Base-by-base conservation (phyloP, 768 basidiomycete species). In the Calocybe gangraenosa region DNA sequence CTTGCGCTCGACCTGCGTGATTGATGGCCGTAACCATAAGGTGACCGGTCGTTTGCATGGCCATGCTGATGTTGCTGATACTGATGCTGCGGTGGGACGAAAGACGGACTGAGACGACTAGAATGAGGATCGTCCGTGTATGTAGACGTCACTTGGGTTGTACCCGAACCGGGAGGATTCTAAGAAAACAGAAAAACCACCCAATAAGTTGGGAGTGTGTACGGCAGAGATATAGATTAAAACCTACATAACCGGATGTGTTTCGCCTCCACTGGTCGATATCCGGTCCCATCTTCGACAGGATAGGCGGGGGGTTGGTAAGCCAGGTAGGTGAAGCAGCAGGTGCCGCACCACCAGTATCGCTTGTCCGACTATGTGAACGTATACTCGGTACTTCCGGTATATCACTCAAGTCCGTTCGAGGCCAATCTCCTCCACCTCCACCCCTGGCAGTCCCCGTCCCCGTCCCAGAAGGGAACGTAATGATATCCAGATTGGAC, bases 351-450 rank as follows among this genome's bases (percentile, higher is more conserved):
- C 11, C 25, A 28, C 11, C 11, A 11, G 11, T 28, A 5, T 28
- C 44, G 33, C 52, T 54, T n/a, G 49, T 35, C 1, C 51, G 41
- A 34, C 51, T 55, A 23, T n/a, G n/a, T n/a, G 46, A 49, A 3
- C 47, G 44, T 15, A 49, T 36, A n/a, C 44, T 50, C 2, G 52
- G 46, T 17, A 42, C 52, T 20, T 58, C 57, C 0, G 55, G 52
- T 13, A 58, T 58, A 22, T 49, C 55, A 33, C 55, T 56, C 18
- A 58, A 37, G 9, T 46, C 39, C 40, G 43, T 40, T 35, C 28
- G 40, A 10, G 28, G 35, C 41, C 41, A 39, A 10, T 20, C 45
- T 15, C 37, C 35, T 2, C 22, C 32, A 37, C n/a, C 35, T 18
- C 21, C 21, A 35, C 5, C 14, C 20, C 19, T 20, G 17, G 15